A percentile compares a stretch with the other conserved stretches of the same genome.
phyloP scores from a whole-genome alignment of 192 early-diverging fungal genomes.

The Podila clonocystis region DNA sequence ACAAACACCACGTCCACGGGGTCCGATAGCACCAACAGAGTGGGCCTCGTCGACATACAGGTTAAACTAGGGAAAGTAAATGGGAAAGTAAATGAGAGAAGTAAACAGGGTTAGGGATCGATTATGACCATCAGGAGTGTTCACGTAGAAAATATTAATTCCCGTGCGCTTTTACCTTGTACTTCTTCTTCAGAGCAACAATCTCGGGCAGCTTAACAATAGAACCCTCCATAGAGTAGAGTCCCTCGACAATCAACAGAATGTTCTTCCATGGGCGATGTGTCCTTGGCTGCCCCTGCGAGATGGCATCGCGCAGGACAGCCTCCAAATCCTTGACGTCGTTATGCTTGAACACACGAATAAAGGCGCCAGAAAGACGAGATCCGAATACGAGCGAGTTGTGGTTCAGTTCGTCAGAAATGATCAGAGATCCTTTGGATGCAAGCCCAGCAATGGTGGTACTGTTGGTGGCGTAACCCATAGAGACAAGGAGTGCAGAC shows the following conservation, averaged over 20 bases:
- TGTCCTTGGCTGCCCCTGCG: slow-evolving; percentile 96
- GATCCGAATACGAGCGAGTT: slow-evolving; percentile 93
- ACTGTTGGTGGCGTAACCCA: slow-evolving; percentile 98
- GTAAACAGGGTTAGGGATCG: background rate
- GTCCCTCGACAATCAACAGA: slow-evolving; percentile 93
- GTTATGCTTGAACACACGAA: slow-evolving; percentile 97
- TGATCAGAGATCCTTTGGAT: slow-evolving; percentile 86
- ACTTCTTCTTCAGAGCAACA: slow-evolving; percentile 88
- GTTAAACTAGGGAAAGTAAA: slow-evolving; percentile 71
- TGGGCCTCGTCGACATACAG: slow-evolving; percentile 98
- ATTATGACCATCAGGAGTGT: background rate
- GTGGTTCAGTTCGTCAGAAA: slow-evolving; percentile 97
- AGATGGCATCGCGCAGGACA: slow-evolving; percentile 86
- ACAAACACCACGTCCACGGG: slow-evolving; percentile 94
- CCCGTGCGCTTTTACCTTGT: slow-evolving; percentile 76
- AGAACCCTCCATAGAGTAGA: slow-evolving; percentile 98
- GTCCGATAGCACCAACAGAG: slow-evolving; percentile 94
- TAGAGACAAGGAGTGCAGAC: slow-evolving; percentile 86
- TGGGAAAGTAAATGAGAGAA: background rate
- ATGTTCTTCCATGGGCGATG: slow-evolving; percentile 99
- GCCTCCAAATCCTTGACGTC: slow-evolving; percentile 80
- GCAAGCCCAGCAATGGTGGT: slow-evolving; percentile 93
- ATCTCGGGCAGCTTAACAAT: slow-evolving; percentile 90
- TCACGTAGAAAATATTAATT: no score
- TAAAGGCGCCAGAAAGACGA: slow-evolving; percentile 87